These are phyloP conservation scores for Sporothrix mexicana DNA, from an alignment of 2,329 filamentous ascomycete genomes.

Conservation along the genomic window DNA sequence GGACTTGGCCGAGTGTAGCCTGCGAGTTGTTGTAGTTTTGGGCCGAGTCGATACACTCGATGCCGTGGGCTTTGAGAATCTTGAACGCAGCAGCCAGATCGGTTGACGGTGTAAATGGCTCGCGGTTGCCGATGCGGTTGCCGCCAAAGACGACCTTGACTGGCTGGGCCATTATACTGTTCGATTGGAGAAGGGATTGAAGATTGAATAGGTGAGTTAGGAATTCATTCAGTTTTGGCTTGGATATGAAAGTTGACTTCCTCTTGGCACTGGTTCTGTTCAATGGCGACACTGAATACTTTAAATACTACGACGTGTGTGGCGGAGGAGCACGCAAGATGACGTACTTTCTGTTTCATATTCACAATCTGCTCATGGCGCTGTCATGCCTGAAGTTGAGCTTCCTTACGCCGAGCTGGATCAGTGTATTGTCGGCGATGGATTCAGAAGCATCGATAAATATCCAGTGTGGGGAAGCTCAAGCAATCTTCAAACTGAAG, in stretches of 20 bases:
- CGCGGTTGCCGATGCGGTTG: slow-evolving; percentile 23
- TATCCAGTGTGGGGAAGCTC: too few relatives aligned
- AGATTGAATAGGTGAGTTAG: background rate
- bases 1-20: slow-evolving; percentile 41
- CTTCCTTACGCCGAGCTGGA: background rate
- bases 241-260: background rate
- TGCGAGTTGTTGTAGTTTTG: slow-evolving; percentile 38
- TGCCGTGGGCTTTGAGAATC: slow-evolving; percentile 23
- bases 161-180: slow-evolving; percentile 3
- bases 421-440: background rate
- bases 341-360: background rate
- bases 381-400: background rate
- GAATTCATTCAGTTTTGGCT: background rate
- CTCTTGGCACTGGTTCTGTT: background rate
- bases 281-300: background rate
- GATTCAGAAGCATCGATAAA: background rate
- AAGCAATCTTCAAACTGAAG: too few relatives aligned
- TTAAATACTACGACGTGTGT: background rate
- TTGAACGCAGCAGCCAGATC: slow-evolving; percentile 10
- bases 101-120: slow-evolving; percentile 21
- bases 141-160: slow-evolving; percentile 25
- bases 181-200: background rate
- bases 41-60: slow-evolving; percentile 39
- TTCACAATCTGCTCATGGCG: background rate
- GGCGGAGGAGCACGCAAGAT: background rate